Conservation (phyloP, 129 eudicot species). For the Ambrosia trifida region DNA sequence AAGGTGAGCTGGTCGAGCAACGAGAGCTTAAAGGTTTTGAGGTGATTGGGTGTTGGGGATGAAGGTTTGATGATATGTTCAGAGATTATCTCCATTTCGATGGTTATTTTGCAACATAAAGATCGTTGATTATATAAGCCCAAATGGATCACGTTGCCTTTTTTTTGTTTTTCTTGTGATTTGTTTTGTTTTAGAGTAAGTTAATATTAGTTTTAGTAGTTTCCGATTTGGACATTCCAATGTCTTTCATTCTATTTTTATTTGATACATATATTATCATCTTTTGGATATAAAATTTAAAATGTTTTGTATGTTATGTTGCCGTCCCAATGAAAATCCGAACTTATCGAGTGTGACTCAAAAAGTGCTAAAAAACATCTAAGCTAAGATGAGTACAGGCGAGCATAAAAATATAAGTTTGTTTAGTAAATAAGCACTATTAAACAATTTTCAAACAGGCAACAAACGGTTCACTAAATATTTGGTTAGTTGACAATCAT, state of each 20-base stretch:
- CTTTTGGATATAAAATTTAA: neutral
- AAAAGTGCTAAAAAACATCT: too few species aligned
- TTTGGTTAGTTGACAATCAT: too few species aligned
- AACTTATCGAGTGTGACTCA: too few species aligned
- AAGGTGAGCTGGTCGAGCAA: slow-evolving; percentile 35
- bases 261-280: neutral
- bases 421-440: too few species aligned
- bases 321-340: neutral
- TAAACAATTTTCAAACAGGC: too few species aligned
- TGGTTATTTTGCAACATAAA: neutral
- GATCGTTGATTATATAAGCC: neutral
- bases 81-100: slow-evolving; percentile 23
- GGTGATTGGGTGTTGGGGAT: slow-evolving; percentile 28
- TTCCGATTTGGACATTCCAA: neutral
- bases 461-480: too few species aligned
- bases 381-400: too few species aligned
- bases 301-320: neutral
- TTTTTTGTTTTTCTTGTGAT: neutral
- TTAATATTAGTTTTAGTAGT: neutral
- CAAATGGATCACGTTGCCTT: neutral
- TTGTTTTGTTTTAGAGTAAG: neutral
- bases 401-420: too few species aligned
- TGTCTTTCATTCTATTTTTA: neutral
- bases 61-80: slow-evolving; percentile 34
- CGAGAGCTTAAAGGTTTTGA: slow-evolving; percentile 27